Evolutionary conservation across 352 stramenopile species (phyloP).

Genomic region (Nothophytophthora sp.): DNA sequence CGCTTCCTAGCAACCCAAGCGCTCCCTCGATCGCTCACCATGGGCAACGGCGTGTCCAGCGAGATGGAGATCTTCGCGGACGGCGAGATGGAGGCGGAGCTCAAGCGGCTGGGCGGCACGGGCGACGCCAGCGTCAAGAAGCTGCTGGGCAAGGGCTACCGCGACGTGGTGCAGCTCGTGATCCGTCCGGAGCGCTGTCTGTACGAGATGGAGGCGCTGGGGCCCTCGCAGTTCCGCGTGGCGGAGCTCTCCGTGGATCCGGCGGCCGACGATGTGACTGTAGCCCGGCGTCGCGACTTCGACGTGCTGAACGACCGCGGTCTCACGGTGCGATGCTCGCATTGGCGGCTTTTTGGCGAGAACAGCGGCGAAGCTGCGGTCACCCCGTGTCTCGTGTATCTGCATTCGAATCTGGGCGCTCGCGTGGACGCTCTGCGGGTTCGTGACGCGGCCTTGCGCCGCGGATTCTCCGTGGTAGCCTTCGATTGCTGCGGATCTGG

Average conservation of each 20-base stretch:
- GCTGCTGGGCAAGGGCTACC: constrained; percentile 71
- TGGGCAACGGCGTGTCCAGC: constrained; percentile 73
- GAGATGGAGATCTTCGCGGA: constrained; percentile 86
- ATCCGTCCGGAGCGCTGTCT: constrained; percentile 67
- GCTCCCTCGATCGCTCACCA: too few species aligned
- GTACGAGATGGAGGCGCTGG: constrained; percentile 58
- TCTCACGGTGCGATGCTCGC: constrained; percentile 65
- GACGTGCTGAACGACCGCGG: constrained; percentile 72
- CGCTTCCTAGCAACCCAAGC: too few species aligned
- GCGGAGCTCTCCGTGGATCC: constrained; percentile 20
- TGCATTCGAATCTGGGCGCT: constrained; percentile 86
- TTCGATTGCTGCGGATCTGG: constrained; percentile 87
- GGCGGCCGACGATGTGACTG: constrained; percentile 13
- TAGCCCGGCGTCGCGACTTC: constrained; percentile 55
- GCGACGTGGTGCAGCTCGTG: constrained; percentile 72
- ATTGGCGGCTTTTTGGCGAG: constrained; percentile 65
- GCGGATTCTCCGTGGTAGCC: constrained; percentile 76
- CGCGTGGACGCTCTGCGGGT: constrained; percentile 69
- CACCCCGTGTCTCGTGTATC: constrained; percentile 69
- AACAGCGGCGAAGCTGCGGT: constrained; percentile 8
- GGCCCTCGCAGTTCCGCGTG: constrained; percentile 47
- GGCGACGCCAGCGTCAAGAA: constrained; percentile 78
- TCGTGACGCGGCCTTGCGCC: constrained; percentile 55
- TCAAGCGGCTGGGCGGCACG: constrained; percentile 59
- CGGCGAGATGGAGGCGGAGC: constrained; percentile 74